Conservation (phyloP, 2,329 filamentous ascomycete species). For the Macroventuria anomochaeta region DNA sequence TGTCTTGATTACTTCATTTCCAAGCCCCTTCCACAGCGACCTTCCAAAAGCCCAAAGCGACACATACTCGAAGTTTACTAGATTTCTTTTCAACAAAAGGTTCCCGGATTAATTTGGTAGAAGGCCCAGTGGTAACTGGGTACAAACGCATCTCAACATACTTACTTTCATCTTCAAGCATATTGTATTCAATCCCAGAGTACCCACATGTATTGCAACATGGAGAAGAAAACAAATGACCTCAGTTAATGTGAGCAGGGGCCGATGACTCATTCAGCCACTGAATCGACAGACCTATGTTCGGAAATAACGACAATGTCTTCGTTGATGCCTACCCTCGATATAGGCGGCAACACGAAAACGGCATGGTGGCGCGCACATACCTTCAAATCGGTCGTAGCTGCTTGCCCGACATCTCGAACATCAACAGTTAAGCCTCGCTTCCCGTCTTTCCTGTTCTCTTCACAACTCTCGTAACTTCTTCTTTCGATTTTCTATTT, state of each 20-base stretch:
- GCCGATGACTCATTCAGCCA: no score
- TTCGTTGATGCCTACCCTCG: no score
- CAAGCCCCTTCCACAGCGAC: no score
- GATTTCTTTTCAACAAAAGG: constrained; percentile 1
- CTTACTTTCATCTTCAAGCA: background rate
- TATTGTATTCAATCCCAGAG: background rate
- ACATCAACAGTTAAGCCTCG: background rate
- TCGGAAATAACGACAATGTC: no score
- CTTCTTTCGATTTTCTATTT: background rate
- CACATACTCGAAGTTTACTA: background rate
- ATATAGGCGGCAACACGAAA: background rate
- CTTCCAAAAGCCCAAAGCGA: constrained; percentile 14
- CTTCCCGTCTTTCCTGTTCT: background rate
- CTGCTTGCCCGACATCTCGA: background rate
- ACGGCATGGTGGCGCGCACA: background rate
- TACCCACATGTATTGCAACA: no score
- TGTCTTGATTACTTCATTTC: constrained; percentile 3
- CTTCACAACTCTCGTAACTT: background rate
- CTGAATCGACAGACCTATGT: no score
- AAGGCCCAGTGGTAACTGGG: background rate
- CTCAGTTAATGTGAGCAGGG: no score
- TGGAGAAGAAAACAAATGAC: no score
- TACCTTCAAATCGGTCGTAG: no score
- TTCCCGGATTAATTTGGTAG: background rate
- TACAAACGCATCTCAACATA: constrained; percentile 6